Evolutionary conservation across 2,329 filamentous ascomycete species (phyloP).

Genomic region (Elsinoe australis): DNA sequence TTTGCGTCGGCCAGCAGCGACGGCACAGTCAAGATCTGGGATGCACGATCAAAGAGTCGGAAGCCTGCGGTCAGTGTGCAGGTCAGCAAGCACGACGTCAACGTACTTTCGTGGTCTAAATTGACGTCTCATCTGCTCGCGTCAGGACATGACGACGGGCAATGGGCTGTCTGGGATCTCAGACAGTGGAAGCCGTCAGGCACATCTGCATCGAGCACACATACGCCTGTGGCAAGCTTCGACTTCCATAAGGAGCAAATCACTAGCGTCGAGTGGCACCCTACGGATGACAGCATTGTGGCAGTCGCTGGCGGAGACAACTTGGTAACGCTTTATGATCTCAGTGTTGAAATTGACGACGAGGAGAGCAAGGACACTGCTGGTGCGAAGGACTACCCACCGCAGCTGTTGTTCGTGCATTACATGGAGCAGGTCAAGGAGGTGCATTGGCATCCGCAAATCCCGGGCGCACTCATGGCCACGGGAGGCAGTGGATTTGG

Average conservation of each 20-base stretch:
- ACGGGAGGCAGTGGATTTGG: conserved; percentile 81
- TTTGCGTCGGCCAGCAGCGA: conserved; percentile 93
- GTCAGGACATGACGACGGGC: conserved; percentile 85
- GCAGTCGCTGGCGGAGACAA: conserved; percentile 88
- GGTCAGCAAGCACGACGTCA: conserved; percentile 79
- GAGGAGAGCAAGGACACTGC: conserved; percentile 89
- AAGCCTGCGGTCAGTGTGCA: conserved; percentile 81
- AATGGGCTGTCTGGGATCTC: conserved; percentile 94
- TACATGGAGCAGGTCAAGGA: conserved; percentile 95
- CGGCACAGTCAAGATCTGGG: conserved; percentile 93
- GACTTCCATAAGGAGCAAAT: conserved; percentile 95
- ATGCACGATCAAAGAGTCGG: conserved; percentile 81
- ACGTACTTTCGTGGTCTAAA: conserved; percentile 91
- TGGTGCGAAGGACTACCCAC: conserved; percentile 81
- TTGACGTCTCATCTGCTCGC: conserved; percentile 85
- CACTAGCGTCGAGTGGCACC: conserved; percentile 94
- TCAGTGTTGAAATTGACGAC: conserved; percentile 92
- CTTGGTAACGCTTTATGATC: conserved; percentile 91
- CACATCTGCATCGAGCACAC: conserved; percentile 38
- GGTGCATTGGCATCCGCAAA: conserved; percentile 94
- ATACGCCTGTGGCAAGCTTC: conserved; percentile 84
- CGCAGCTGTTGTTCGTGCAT: conserved; percentile 92
- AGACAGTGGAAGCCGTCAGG: conserved; percentile 72
- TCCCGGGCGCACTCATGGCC: conserved; percentile 78
- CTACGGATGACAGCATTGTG: conserved; percentile 91